Conservation (phyloP, 208 protist genomes). For the Acanthamoeba triangularis region DNA sequence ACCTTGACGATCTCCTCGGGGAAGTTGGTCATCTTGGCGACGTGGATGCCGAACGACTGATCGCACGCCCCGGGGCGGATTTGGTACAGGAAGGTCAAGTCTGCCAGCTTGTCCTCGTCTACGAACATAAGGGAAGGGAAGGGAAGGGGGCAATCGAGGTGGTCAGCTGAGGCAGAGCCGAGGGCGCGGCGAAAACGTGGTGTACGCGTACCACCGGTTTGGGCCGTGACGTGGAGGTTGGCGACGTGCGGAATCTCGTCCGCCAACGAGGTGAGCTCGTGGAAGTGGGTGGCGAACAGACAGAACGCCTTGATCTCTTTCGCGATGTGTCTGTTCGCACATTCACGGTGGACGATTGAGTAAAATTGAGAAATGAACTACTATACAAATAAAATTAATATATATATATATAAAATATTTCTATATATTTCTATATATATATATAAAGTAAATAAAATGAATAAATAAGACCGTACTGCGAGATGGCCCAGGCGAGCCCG, state of each 20-base stretch:
- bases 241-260: constrained; percentile 84
- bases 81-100: constrained; percentile 80
- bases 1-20: constrained; percentile 87
- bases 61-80: constrained; percentile 87
- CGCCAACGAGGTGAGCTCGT: constrained; percentile 98
- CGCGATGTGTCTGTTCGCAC: constrained; percentile 93
- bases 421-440: too few species aligned
- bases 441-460: neutral
- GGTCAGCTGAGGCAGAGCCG: neutral
- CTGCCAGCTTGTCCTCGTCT: constrained; percentile 35
- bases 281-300: constrained; percentile 99
- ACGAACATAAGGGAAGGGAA: neutral
- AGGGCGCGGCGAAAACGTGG: neutral
- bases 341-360: too few species aligned
- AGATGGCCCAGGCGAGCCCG: constrained; percentile 99
- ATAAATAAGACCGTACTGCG: constrained; percentile 90
- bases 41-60: constrained; percentile 94
- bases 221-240: constrained; percentile 94
- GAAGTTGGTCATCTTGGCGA: constrained; percentile 94
- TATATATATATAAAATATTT: too few species aligned
- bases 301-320: constrained; percentile 92
- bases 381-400: too few species aligned
- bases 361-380: too few species aligned
- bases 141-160: neutral
- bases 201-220: constrained; percentile 67